Percentiles rank a stretch among this genome's conserved stretches.
Conservation (phyloP, 73 alveolate species). For the Symbiodinium natans region DNA sequence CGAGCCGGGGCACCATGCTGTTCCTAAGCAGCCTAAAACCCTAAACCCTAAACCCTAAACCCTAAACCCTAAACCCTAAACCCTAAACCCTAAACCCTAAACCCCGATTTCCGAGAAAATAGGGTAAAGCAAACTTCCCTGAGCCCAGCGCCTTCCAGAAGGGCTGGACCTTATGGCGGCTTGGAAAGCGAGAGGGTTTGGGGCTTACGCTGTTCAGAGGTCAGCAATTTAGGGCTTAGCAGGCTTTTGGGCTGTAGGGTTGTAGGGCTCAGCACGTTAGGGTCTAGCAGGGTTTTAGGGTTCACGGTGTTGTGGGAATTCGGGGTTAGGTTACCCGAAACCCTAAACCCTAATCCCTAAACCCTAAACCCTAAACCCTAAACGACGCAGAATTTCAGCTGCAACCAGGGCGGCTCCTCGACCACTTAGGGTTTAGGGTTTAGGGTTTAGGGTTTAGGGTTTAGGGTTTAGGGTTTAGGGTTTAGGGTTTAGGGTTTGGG, state of each 20-base stretch:
- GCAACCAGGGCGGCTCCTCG: too few species aligned
- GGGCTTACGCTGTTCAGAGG: not conserved
- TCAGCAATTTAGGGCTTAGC: not conserved
- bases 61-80: too few species aligned
- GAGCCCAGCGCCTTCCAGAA: conserved; percentile 4
- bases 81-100: not conserved
- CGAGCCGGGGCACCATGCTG: too few species aligned
- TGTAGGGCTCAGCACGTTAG: not conserved
- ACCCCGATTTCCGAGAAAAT: not conserved
- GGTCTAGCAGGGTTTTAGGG: too few species aligned
- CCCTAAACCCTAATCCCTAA: too few species aligned
- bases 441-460: not conserved
- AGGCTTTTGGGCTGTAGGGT: not conserved
- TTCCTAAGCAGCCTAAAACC: too few species aligned
- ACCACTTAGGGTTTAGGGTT: not conserved
- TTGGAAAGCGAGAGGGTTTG: not conserved
- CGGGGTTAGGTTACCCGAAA: too few species aligned
- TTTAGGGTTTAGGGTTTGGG: not conserved
- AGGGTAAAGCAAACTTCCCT: too few species aligned
- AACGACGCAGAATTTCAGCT: too few species aligned
- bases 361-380: too few species aligned
- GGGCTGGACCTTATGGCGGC: not conserved
- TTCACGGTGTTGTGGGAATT: too few species aligned
- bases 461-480: not conserved
- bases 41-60: too few species aligned